Percentiles rank a stretch among this genome's conserved stretches.
These are phyloP conservation scores for Aspergillus texensis DNA, from an alignment of 2,329 filamentous ascomycete genomes.

Conservation along the genomic window DNA sequence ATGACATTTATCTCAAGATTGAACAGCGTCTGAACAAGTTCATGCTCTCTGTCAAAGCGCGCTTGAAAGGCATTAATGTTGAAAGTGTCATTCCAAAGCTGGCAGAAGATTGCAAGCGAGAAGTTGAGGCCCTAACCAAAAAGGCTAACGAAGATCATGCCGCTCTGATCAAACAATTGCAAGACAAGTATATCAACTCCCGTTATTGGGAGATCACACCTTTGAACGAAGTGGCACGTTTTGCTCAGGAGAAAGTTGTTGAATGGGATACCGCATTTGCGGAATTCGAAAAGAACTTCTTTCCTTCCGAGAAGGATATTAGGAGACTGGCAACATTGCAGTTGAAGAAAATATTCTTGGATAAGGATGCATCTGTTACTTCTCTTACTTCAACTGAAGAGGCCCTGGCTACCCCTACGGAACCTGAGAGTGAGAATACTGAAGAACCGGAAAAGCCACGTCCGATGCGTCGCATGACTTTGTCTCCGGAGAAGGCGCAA, in stretches of 20 bases:
- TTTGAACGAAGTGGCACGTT: slow-evolving; percentile 82
- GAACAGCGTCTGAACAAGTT: slow-evolving; percentile 84
- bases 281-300: slow-evolving; percentile 89
- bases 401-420: slow-evolving; percentile 51
- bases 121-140: slow-evolving; percentile 76
- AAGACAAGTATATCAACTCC: slow-evolving; percentile 88
- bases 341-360: slow-evolving; percentile 90
- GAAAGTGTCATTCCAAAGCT: slow-evolving; percentile 90
- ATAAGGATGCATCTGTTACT: slow-evolving; percentile 78
- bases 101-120: slow-evolving; percentile 75
- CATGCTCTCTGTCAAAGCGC: slow-evolving; percentile 80
- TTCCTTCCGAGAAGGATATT: slow-evolving; percentile 95
- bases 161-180: slow-evolving; percentile 72
- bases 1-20: slow-evolving; percentile 80
- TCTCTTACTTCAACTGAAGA: slow-evolving; percentile 72
- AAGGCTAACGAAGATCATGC: slow-evolving; percentile 83
- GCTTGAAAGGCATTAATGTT: slow-evolving; percentile 85
- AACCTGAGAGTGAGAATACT: slow-evolving; percentile 32
- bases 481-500: slow-evolving; percentile 65
- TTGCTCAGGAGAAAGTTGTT: slow-evolving; percentile 88
- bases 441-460: slow-evolving; percentile 35
- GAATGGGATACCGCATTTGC: slow-evolving; percentile 91
- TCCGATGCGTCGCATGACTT: slow-evolving; percentile 45
- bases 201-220: slow-evolving; percentile 98
- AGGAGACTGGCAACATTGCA: slow-evolving; percentile 88